phyloP scores from a whole-genome alignment of 2,329 filamentous ascomycete species.

The Neofusicoccum umdonicola region DNA sequence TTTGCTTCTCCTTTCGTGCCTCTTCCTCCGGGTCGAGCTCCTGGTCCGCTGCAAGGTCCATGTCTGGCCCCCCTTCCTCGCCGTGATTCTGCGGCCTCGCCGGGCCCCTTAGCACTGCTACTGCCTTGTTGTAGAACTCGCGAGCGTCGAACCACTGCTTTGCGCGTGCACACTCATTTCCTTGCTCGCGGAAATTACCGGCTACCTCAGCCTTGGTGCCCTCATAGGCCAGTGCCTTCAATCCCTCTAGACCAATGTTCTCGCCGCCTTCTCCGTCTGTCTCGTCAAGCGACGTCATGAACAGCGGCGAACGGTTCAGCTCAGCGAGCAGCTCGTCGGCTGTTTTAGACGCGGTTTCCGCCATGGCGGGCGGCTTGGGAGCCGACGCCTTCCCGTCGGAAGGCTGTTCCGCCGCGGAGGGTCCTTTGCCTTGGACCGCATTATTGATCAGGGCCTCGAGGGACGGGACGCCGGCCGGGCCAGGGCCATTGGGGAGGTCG shows the following conservation, averaged over 20 bases:
- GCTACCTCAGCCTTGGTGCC: conserved; percentile 83
- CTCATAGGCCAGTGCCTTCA: conserved; percentile 89
- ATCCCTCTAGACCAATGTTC: conserved; percentile 79
- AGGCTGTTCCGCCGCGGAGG: not conserved
- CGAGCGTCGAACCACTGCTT: conserved; percentile 78
- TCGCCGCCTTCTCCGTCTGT: conserved; percentile 63
- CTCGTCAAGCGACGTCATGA: conserved; percentile 86
- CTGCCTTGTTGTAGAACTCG: conserved; percentile 89
- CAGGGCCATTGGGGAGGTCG: not conserved
- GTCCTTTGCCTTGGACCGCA: not conserved
- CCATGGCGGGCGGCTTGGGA: conserved; percentile 58
- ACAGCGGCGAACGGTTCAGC: conserved; percentile 74
- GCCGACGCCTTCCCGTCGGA: conserved; percentile 33
- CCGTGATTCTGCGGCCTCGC: conserved; percentile 49
- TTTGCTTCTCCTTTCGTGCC: conserved; percentile 57
- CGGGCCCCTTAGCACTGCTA: conserved; percentile 67
- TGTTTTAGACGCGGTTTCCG: conserved; percentile 54
- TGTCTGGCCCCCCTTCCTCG: conserved; percentile 45
- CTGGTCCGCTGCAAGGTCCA: conserved; percentile 44
- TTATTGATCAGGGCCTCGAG: conserved; percentile 13
- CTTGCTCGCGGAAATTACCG: conserved; percentile 81
- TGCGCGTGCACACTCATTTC: conserved; percentile 80
- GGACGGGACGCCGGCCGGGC: not conserved
- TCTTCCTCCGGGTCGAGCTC: conserved; percentile 59
- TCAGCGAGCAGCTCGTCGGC: conserved; percentile 61